Evolutionary conservation across 352 stramenopile species (phyloP), one percentile per base, ranked within the genome.

Genomic region (Blastocystis sp.): DNA sequence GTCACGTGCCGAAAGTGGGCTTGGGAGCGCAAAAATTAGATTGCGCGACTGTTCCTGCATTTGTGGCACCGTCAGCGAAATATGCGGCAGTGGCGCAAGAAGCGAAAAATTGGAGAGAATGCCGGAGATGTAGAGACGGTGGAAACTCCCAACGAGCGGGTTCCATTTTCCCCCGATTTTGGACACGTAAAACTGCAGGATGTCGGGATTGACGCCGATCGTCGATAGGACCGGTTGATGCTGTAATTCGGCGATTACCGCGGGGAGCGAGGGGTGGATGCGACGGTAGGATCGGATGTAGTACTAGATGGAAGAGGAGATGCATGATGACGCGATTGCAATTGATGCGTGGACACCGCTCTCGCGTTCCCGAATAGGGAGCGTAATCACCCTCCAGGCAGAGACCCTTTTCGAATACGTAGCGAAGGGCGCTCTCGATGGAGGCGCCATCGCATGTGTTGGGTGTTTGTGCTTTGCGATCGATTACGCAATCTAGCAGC

Each of bases 111-210:
- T n/a, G 21, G 40, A 38, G 34, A 78, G 34, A 51, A 78, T 61
- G 8, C 67, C 67, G 4, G 67, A 32, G 42, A 78, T 61, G 42
- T 34, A 78, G 16, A 44, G 36, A 0, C 46, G 67, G 29, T 78
- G 67, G 42, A 61, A 78, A 32, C 4, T 9, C 3, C 67, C 67
- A 21, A 18, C 14, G 16, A 78, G 24, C 4, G 38, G 42, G 24
- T 61, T 61, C 14, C 14, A 16, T 16, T 59, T 48, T 38, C 42
- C 42, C 21, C 57, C 14, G 11, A 34, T 34, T 46, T 78, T 4
- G 21, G 67, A 78, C 2, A 78, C 42, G 49, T 78, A 78, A 46
- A 78, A 78, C 42, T 78, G 67, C 14, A 78, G 67, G 29, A 78
- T 29, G 21, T 48, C 42, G 27, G 67, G 67, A 61, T 78, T 78